Base-by-base conservation (phyloP, 768 basidiomycete species). In the Boletus tomentosulus region DNA sequence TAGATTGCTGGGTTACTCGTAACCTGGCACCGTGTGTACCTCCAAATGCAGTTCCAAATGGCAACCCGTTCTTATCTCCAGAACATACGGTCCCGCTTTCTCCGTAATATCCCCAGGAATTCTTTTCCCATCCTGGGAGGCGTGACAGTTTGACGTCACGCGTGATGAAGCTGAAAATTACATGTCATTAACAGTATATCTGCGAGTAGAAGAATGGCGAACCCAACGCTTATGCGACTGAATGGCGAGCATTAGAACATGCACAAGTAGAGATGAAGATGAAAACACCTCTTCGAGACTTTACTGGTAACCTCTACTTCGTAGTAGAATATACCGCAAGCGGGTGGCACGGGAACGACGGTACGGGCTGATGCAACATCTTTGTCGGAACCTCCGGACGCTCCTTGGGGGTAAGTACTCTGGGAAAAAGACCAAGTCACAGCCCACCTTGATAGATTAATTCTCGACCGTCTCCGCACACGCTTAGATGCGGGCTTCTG, bases 91-190 rank as follows among this genome's bases (percentile, higher is more conserved):
- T 81, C 6, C 93, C 92, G 62, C 90, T 92, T 60, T 94, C 91
- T n/a, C 88, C 92, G 62, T 93, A 88, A 67, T 92, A 96, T 49
- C 92, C 92, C 89, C 92, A 95, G 6, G 90, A 93, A 57, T 83
- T 80, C 53, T 77, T 73, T 66, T 93, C 89, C 87, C 87, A 90
- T 22, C 92, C 92, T 34, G 93, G 92, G 31, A 94, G 79, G 48
- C 90, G 85, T 30, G 81, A 80, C 48, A 87, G 71, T 62, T 81
- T 82, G 48, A 87, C 84, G 42, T 80, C 79, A 13, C 75, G 77
- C 9, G 80, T 79, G 45, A 86, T 79, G 67, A 95, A 87, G 22
- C 89, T 92, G 53, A 31, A 30, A 44, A 41, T 30, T 50, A 53
- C 11, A 57, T 52, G 37, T 66, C 38, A 62, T 54, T 48, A 46